These are phyloP conservation scores for Aspergillus arachidicola DNA, from an alignment of 2,329 filamentous ascomycete genomes.

Conservation along the genomic window DNA sequence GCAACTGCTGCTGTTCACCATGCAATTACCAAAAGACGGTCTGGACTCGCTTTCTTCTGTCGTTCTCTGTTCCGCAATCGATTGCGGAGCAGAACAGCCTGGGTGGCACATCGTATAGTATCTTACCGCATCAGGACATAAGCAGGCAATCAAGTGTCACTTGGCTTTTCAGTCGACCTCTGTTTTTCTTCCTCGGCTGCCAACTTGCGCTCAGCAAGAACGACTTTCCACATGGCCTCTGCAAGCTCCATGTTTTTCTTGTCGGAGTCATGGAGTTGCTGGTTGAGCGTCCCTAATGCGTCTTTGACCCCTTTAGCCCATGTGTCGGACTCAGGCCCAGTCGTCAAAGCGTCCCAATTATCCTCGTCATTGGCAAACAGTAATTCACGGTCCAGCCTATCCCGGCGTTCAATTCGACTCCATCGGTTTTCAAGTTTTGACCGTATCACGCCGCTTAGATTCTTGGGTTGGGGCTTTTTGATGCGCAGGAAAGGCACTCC, in stretches of 20 bases:
- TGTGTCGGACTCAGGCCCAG: conserved; percentile 18
- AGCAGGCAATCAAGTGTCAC: neutral
- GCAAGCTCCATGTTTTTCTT: conserved; percentile 31
- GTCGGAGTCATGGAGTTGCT: conserved; percentile 31
- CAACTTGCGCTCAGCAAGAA: conserved; percentile 42
- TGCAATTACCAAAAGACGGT: neutral
- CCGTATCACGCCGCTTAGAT: conserved; percentile 40
- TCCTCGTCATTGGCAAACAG: conserved; percentile 45
- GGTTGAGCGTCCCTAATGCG: conserved; percentile 24
- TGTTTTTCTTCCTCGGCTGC: conserved; percentile 32
- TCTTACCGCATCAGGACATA: neutral
- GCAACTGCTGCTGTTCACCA: neutral
- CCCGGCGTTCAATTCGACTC: conserved; percentile 36
- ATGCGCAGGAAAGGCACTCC: conserved; percentile 48
- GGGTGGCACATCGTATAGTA: neutral
- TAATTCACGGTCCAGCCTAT: conserved; percentile 32
- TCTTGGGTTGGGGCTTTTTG: conserved; percentile 47
- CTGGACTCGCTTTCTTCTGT: too few species aligned
- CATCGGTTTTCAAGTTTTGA: conserved; percentile 39
- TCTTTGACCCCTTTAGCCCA: conserved; percentile 29
- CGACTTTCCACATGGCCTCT: conserved; percentile 42
- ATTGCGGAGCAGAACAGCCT: neutral
- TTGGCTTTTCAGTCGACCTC: conserved; percentile 10
- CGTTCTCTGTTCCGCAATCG: neutral
- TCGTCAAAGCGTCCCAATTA: conserved; percentile 42